phyloP scores from a whole-genome alignment of 495 filamentous ascomycete species.

The Trichoderma virens region DNA sequence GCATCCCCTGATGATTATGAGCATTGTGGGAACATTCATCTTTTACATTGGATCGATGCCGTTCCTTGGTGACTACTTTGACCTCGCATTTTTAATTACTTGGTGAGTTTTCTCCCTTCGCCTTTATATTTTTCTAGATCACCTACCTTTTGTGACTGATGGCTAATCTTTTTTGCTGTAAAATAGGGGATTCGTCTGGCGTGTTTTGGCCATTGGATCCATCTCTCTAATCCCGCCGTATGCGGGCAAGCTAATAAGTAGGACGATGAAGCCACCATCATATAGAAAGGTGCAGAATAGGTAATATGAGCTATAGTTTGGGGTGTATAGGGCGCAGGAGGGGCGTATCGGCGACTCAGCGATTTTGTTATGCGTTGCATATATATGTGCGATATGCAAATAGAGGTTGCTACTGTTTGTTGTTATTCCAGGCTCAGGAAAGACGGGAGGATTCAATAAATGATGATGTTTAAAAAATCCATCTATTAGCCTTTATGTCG shows the following conservation, averaged over 20 bases:
- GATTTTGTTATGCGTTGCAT: constrained; percentile 5
- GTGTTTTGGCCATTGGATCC: constrained; percentile 67
- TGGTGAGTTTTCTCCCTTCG: constrained; percentile 32
- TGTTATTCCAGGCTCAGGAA: neutral
- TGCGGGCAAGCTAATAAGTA: constrained; percentile 70
- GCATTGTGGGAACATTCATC: constrained; percentile 69
- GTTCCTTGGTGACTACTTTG: constrained; percentile 84
- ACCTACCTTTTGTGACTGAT: too few relatives aligned
- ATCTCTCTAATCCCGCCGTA: constrained; percentile 82
- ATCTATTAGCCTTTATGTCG: neutral
- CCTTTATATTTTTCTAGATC: too few relatives aligned
- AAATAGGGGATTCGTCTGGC: constrained; percentile 81
- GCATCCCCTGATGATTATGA: constrained; percentile 89
- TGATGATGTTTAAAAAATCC: neutral
- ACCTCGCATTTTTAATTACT: constrained; percentile 70
- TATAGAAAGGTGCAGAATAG: constrained; percentile 88
- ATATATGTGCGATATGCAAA: neutral
- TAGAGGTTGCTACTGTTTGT: neutral
- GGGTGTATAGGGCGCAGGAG: neutral
- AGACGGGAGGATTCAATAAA: neutral
- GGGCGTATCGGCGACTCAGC: constrained; percentile 2
- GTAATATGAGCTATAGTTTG: constrained; percentile 15
- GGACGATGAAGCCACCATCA: constrained; percentile 83
- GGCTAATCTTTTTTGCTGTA: constrained; percentile 16
- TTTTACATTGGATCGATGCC: constrained; percentile 78